Evolutionary conservation across 306 rosid genomes (phyloP).

Genomic region (Medicago truncatula): DNA sequence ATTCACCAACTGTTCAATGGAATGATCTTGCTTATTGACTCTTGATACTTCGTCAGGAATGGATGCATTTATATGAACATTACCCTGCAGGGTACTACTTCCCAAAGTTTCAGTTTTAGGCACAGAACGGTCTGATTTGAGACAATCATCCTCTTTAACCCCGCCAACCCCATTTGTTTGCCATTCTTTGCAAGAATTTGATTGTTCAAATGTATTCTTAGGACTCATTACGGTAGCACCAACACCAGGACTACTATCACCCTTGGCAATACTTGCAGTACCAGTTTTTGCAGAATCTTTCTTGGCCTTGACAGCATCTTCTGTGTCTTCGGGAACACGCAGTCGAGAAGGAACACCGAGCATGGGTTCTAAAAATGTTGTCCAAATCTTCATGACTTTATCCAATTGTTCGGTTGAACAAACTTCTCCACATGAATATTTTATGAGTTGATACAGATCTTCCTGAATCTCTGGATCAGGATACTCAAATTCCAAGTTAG

Average conservation of each 20-base stretch:
- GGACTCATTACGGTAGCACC: slow-evolving; percentile 57
- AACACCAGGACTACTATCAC: slow-evolving; percentile 66
- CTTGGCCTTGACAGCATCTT: slow-evolving; percentile 75
- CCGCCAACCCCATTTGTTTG: slow-evolving; percentile 68
- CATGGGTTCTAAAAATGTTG: slow-evolving; percentile 86
- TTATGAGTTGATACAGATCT: slow-evolving; percentile 88
- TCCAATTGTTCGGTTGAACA: slow-evolving; percentile 90
- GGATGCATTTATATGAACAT: slow-evolving; percentile 58
- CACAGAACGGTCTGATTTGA: slow-evolving; percentile 53
- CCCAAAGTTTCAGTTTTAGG: slow-evolving; percentile 62
- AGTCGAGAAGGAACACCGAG: slow-evolving; percentile 86
- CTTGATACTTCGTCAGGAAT: slow-evolving; percentile 73
- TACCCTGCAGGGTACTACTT: slow-evolving; percentile 61
- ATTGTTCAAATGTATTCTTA: slow-evolving; percentile 68
- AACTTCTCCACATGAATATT: slow-evolving; percentile 96
- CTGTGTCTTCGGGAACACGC: slow-evolving; percentile 84
- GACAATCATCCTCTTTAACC: slow-evolving; percentile 65
- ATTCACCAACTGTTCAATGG: slow-evolving; percentile 57
- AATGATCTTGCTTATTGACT: slow-evolving; percentile 69
- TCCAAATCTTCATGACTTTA: slow-evolving; percentile 96
- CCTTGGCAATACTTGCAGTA: slow-evolving; percentile 55
- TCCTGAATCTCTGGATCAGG: slow-evolving; percentile 87
- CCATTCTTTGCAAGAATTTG: slow-evolving; percentile 77
- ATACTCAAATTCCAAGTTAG: slow-evolving; percentile 87
- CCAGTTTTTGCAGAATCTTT: slow-evolving; percentile 57